Percentiles rank a stretch among this genome's conserved stretches.
phyloP scores from a whole-genome alignment of 345 rosid genomes.

The Moringa oleifera region DNA sequence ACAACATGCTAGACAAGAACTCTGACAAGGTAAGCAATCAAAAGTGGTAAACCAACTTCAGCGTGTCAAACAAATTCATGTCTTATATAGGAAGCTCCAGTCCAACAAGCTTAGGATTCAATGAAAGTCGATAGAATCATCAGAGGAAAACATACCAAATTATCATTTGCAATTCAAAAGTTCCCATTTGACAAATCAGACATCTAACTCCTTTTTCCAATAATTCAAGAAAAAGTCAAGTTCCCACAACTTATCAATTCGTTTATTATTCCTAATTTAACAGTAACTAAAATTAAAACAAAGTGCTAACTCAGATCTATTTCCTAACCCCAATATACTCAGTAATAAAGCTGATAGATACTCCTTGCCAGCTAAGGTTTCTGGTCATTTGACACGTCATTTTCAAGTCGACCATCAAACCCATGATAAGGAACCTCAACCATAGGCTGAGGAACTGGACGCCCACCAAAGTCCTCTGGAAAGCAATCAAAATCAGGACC shows the following conservation, averaged over 20 bases:
- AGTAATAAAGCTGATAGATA: conserved; percentile 8
- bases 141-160: not conserved
- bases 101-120: not conserved
- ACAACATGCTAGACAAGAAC: too few relatives aligned
- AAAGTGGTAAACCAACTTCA: too few relatives aligned
- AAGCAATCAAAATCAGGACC: conserved; percentile 79
- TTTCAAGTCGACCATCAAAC: conserved; percentile 51
- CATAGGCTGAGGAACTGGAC: conserved; percentile 68
- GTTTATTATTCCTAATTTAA: conserved; percentile 26
- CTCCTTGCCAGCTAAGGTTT: conserved; percentile 39
- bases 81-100: not conserved
- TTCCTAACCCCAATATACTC: not conserved
- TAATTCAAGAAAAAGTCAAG: conserved; percentile 14
- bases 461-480: conserved; percentile 66
- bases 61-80: not conserved
- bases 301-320: conserved; percentile 10
- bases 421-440: conserved; percentile 74
- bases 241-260: conserved; percentile 20
- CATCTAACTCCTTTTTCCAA: conserved; percentile 14
- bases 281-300: conserved; percentile 6
- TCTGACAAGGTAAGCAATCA: too few relatives aligned
- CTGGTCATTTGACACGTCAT: conserved; percentile 54
- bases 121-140: not conserved
- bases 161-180: not conserved
- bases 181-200: conserved; percentile 13